Conservation (phyloP, 2,329 filamentous ascomycete genomes). For the Erysiphe neolycopersici region DNA sequence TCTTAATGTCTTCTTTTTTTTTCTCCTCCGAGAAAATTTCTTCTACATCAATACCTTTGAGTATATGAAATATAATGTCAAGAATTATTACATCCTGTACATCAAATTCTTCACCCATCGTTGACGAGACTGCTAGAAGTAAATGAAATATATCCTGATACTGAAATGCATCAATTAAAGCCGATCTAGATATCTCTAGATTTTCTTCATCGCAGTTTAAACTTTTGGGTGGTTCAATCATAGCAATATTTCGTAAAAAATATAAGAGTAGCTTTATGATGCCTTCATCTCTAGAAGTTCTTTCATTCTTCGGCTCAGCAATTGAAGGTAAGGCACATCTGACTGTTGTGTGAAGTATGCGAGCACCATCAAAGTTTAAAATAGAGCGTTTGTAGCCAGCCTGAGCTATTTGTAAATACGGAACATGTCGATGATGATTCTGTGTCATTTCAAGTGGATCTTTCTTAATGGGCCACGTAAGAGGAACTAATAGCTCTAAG, state of each 20-base stretch:
- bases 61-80: constrained; percentile 74
- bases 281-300: constrained; percentile 57
- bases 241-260: constrained; percentile 65
- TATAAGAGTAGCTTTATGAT: constrained; percentile 80
- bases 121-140: constrained; percentile 65
- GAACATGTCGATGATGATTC: constrained; percentile 79
- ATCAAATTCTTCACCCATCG: constrained; percentile 80
- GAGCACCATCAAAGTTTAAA: constrained; percentile 53
- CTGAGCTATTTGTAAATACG: constrained; percentile 70
- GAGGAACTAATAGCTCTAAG: constrained; percentile 66
- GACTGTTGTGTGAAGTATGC: constrained; percentile 56
- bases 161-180: constrained; percentile 69
- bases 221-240: constrained; percentile 50
- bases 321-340: constrained; percentile 66
- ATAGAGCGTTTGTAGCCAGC: constrained; percentile 72
- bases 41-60: constrained; percentile 66
- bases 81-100: constrained; percentile 71
- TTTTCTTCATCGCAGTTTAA: constrained; percentile 67
- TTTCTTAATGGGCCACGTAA: constrained; percentile 82
- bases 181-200: constrained; percentile 63
- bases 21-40: constrained; percentile 66
- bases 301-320: constrained; percentile 48
- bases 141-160: constrained; percentile 75
- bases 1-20: constrained; percentile 39
- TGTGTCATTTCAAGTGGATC: constrained; percentile 59